phyloP scores from a whole-genome alignment of 495 filamentous ascomycete genomes.

The Talaromyces borbonicus region DNA sequence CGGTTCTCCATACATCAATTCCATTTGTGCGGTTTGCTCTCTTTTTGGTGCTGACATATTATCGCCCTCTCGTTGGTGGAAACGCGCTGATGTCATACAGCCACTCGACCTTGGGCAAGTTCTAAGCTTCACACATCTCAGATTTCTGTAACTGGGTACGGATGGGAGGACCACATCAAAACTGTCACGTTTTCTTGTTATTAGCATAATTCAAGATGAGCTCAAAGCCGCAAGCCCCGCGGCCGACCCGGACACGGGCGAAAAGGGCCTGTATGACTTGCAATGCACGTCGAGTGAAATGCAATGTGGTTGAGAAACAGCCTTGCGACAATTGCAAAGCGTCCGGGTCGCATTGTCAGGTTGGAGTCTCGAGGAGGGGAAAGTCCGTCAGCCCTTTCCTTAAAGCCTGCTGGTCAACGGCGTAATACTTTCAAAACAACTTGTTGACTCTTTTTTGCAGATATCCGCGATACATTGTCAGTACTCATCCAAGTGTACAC shows the following conservation, averaged over 20 bases:
- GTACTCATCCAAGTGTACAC: neutral
- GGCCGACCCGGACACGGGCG: slow-evolving; percentile 18
- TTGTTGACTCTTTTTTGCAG: slow-evolving; percentile 9
- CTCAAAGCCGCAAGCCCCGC: neutral
- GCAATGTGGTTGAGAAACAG: slow-evolving; percentile 34
- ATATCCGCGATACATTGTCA: slow-evolving; percentile 16
- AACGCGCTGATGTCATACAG: neutral
- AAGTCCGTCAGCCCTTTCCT: slow-evolving; percentile 20
- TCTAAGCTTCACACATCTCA: too few relatives aligned
- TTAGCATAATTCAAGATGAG: neutral
- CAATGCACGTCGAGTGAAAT: slow-evolving; percentile 36
- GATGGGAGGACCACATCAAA: neutral
- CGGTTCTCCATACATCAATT: too few relatives aligned
- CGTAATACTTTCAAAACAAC: slow-evolving; percentile 10
- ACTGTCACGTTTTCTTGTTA: neutral
- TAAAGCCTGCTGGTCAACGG: neutral
- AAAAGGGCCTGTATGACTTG: slow-evolving; percentile 37
- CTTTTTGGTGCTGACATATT: too few relatives aligned
- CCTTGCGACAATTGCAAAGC: slow-evolving; percentile 36
- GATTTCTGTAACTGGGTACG: neutral
- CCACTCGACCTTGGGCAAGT: too few relatives aligned
- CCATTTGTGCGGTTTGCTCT: too few relatives aligned
- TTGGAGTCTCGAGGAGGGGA: slow-evolving; percentile 34
- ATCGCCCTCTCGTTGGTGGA: neutral
- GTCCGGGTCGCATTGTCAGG: slow-evolving; percentile 28